These are phyloP conservation scores for Gymnopus androsaceus DNA, from an alignment of 1,284 basidiomycete species.

Conservation along the genomic window DNA sequence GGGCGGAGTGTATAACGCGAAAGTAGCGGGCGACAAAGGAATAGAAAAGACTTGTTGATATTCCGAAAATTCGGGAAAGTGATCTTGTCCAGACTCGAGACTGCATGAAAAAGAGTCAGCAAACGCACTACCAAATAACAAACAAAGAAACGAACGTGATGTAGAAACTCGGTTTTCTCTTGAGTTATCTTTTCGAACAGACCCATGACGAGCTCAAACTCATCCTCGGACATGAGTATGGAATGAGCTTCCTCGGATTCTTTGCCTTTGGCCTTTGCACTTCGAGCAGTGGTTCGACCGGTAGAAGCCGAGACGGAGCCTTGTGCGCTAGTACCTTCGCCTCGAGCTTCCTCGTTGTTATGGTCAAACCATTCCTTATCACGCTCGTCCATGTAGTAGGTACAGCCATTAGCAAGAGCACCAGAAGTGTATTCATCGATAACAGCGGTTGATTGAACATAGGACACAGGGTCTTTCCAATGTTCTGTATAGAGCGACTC, in stretches of 20 bases:
- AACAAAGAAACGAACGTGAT: constrained; percentile 67
- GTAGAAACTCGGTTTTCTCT: constrained; percentile 89
- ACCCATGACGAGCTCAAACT: constrained; percentile 95
- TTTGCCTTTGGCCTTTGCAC: constrained; percentile 77
- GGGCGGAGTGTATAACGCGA: constrained; percentile 65
- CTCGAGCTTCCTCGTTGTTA: constrained; percentile 87
- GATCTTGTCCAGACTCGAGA: constrained; percentile 57
- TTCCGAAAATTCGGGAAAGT: constrained; percentile 78
- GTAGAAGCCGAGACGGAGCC: constrained; percentile 61
- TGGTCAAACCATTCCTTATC: constrained; percentile 93
- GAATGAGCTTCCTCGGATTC: constrained; percentile 67
- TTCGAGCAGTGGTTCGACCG: constrained; percentile 57
- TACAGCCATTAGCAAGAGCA: constrained; percentile 68
- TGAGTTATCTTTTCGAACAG: constrained; percentile 91
- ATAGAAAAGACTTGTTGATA: constrained; percentile 74
- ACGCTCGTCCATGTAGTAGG: constrained; percentile 95
- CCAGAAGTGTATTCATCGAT: constrained; percentile 75
- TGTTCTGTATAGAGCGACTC: constrained; percentile 67
- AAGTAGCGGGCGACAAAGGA: constrained; percentile 56
- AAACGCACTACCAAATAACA: constrained; percentile 10
- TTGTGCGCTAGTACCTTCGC: constrained; percentile 80
- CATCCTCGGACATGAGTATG: constrained; percentile 78
- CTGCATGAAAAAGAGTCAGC: constrained; percentile 37
- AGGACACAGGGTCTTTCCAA: constrained; percentile 80
- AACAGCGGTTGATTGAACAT: constrained; percentile 85